Conservation (phyloP, 2,329 filamentous ascomycete genomes). For the Colletotrichum costaricense region DNA sequence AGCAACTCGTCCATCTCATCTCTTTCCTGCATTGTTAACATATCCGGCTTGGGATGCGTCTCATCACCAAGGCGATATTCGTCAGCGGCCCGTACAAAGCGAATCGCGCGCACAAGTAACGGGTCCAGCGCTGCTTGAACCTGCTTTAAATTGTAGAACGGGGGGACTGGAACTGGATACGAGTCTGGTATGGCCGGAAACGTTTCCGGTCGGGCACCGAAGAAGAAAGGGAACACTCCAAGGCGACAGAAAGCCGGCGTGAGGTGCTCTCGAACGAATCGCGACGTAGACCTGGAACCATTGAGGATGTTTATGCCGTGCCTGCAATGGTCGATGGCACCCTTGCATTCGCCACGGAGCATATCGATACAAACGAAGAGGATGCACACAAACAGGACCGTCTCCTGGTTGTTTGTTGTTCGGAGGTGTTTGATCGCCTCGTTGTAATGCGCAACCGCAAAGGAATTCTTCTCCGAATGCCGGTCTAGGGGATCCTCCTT, state of each 20-base stretch:
- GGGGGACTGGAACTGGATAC: constrained; percentile 18
- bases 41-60: constrained; percentile 2
- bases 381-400: constrained; percentile 52
- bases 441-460: constrained; percentile 55
- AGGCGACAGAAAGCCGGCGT: constrained; percentile 51
- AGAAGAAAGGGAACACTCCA: constrained; percentile 53
- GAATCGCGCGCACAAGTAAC: constrained; percentile 41
- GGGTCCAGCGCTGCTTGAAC: constrained; percentile 46
- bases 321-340: constrained; percentile 49
- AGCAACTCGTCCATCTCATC: constrained; percentile 38
- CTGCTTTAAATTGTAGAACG: constrained; percentile 36
- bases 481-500: constrained; percentile 13
- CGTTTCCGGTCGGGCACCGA: constrained; percentile 38
- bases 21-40: constrained; percentile 40
- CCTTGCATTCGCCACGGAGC: constrained; percentile 48
- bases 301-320: constrained; percentile 53
- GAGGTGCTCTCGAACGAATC: constrained; percentile 44
- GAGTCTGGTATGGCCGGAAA: constrained; percentile 39
- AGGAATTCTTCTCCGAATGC: constrained; percentile 38
- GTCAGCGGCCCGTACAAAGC: constrained; percentile 45
- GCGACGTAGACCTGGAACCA: constrained; percentile 33
- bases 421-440: constrained; percentile 49
- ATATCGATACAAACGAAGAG: constrained; percentile 58
- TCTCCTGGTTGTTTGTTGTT: constrained; percentile 43
- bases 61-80: constrained; percentile 40